A percentile compares a stretch with the other conserved stretches of the same genome.
phyloP scores from a whole-genome alignment of 495 filamentous ascomycete species.

The Glonium stellatum region DNA sequence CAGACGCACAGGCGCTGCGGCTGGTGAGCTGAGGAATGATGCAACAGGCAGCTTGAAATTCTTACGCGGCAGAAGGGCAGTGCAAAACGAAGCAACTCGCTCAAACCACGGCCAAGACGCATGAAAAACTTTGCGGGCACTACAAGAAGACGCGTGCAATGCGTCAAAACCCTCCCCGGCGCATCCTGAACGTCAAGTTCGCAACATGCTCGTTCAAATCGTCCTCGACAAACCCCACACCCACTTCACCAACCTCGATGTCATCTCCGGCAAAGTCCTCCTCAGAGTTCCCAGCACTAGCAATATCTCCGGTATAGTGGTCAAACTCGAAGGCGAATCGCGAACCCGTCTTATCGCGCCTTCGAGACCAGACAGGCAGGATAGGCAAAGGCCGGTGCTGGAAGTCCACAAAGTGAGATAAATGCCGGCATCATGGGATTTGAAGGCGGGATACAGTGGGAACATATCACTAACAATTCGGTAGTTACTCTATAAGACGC shows the following conservation, averaged over 20 bases:
- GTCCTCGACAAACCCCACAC: slow-evolving; percentile 64
- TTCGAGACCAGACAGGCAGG: slow-evolving; percentile 39
- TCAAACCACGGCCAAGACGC: not conserved
- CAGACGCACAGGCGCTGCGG: not conserved
- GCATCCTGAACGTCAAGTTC: not conserved
- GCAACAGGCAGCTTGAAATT: not conserved
- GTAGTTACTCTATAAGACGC: slow-evolving; percentile 61
- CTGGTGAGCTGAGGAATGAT: not conserved
- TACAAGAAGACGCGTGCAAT: not conserved
- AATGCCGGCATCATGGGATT: not conserved
- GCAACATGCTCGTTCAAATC: slow-evolving; percentile 67
- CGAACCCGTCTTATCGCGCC: slow-evolving; percentile 51
- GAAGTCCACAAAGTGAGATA: slow-evolving; percentile 70
- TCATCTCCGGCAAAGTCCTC: slow-evolving; percentile 62
- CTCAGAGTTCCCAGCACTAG: slow-evolving; percentile 57
- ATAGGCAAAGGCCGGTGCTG: slow-evolving; percentile 53
- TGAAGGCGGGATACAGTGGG: not conserved
- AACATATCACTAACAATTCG: not conserved
- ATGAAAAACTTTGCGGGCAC: not conserved
- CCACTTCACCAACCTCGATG: slow-evolving; percentile 86
- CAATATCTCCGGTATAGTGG: slow-evolving; percentile 68
- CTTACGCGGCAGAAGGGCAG: slow-evolving; percentile 4
- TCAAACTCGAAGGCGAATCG: slow-evolving; percentile 91
- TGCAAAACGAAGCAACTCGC: not conserved
- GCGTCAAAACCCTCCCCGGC: not conserved